Conservation (phyloP, 2,329 filamentous ascomycete species). For the Setomelanomma holmii region DNA sequence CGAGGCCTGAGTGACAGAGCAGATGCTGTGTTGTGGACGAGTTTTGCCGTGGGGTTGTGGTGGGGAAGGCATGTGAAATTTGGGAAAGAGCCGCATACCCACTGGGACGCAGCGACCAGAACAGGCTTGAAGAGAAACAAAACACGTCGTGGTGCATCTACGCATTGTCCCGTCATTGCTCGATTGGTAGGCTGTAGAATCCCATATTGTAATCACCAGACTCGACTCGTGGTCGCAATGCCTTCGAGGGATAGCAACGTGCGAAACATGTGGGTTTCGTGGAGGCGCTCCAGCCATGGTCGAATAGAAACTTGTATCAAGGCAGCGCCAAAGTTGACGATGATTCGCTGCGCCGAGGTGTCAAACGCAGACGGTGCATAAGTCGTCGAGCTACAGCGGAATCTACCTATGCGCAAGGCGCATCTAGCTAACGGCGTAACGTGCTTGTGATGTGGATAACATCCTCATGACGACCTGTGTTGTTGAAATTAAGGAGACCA, state of each 20-base stretch:
- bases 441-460: background rate
- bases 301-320: background rate
- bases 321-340: background rate
- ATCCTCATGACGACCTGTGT: background rate
- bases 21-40: background rate
- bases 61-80: background rate
- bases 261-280: background rate
- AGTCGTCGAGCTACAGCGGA: background rate
- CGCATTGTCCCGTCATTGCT: background rate
- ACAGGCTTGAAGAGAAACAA: background rate
- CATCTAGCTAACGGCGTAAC: too few relatives aligned
- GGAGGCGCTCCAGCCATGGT: background rate
- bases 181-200: too few relatives aligned
- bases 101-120: background rate
- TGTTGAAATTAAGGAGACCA: background rate
- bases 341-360: background rate
- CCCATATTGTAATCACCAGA: too few relatives aligned
- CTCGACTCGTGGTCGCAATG: background rate
- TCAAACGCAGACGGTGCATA: background rate
- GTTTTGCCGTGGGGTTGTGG: background rate
- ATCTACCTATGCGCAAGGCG: too few relatives aligned
- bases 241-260: background rate
- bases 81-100: background rate
- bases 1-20: background rate
- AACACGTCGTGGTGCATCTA: too few relatives aligned